These are phyloP conservation scores for Podospora sp. DNA, from an alignment of 495 filamentous ascomycete genomes.

Conservation along the genomic window DNA sequence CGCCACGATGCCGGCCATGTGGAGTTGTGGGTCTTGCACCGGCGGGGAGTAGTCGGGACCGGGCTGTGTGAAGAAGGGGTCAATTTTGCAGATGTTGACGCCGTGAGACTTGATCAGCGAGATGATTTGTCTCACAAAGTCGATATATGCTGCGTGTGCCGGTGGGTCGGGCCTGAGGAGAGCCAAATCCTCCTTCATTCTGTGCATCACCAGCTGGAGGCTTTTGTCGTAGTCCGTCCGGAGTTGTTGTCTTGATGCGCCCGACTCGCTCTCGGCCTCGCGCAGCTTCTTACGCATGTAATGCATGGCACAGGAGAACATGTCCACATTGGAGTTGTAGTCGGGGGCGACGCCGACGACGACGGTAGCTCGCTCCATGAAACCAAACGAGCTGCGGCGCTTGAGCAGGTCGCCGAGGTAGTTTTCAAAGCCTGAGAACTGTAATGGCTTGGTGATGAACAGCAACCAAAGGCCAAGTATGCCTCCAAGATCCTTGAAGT, in stretches of 20 bases:
- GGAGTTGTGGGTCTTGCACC: slow-evolving; percentile 51
- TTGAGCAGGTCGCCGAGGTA: slow-evolving; percentile 44
- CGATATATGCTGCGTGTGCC: slow-evolving; percentile 45
- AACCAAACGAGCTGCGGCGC: slow-evolving; percentile 32
- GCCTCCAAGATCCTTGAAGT: slow-evolving; percentile 44
- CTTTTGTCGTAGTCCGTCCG: slow-evolving; percentile 40
- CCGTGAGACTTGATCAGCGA: slow-evolving; percentile 50
- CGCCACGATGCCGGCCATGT: slow-evolving; percentile 50
- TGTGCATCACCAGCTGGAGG: slow-evolving; percentile 48
- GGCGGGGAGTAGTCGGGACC: slow-evolving; percentile 52
- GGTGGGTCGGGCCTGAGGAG: slow-evolving; percentile 30
- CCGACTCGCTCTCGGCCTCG: slow-evolving; percentile 20
- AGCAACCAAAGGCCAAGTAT: slow-evolving; percentile 43
- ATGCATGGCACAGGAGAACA: slow-evolving; percentile 42
- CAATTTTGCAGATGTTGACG: slow-evolving; percentile 46
- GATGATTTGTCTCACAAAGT: slow-evolving; percentile 49
- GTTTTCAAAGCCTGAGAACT: slow-evolving; percentile 45
- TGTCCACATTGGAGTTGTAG: slow-evolving; percentile 44
- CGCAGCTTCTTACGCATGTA: slow-evolving; percentile 48
- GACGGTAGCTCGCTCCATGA: slow-evolving; percentile 37
- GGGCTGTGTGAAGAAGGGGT: slow-evolving; percentile 51
- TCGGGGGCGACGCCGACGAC: slow-evolving; percentile 33
- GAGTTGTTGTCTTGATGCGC: slow-evolving; percentile 25
- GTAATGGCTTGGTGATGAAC: slow-evolving; percentile 43
- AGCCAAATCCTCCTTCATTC: slow-evolving; percentile 50